These are phyloP conservation scores for Pyricularia sp. DNA, from an alignment of 2,329 filamentous ascomycete species.

Conservation along the genomic window DNA sequence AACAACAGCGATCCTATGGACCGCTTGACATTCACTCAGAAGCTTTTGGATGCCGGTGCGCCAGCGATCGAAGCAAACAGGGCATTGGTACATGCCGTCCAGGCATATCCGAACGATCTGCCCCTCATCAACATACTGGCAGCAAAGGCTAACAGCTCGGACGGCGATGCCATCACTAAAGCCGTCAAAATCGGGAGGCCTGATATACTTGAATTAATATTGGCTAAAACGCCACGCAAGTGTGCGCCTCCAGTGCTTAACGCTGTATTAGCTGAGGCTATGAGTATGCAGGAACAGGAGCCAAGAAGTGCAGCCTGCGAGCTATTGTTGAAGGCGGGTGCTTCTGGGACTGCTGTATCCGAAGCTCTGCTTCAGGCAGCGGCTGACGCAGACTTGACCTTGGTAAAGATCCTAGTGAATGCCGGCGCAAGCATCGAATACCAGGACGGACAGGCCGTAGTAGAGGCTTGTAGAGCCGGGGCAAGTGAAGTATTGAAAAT, in stretches of 20 bases:
- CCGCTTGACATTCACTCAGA: slow-evolving; percentile 39
- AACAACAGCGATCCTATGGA: slow-evolving; percentile 41
- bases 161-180: slow-evolving; percentile 37
- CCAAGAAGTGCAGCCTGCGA: slow-evolving; percentile 33
- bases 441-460: slow-evolving; percentile 41
- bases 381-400: slow-evolving; percentile 39
- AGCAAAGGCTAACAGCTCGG: slow-evolving; percentile 35
- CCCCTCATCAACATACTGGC: slow-evolving; percentile 36
- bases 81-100: slow-evolving; percentile 41
- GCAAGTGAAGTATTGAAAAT: slow-evolving; percentile 39
- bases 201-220: slow-evolving; percentile 36
- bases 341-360: slow-evolving; percentile 34
- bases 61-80: slow-evolving; percentile 37
- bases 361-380: slow-evolving; percentile 41
- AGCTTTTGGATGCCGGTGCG: slow-evolving; percentile 39
- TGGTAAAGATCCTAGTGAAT: slow-evolving; percentile 40
- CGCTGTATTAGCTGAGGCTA: slow-evolving; percentile 31
- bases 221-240: slow-evolving; percentile 23
- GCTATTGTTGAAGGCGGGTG: slow-evolving; percentile 34
- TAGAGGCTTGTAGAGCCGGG: slow-evolving; percentile 44
- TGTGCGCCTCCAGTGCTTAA: slow-evolving; percentile 30
- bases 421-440: slow-evolving; percentile 42
- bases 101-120: slow-evolving; percentile 35
- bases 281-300: slow-evolving; percentile 28
- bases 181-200: slow-evolving; percentile 35